A percentile compares a stretch with the other conserved stretches of the same genome.
phyloP scores from a whole-genome alignment of 768 basidiomycete species.

The Amanita fuliginea region DNA sequence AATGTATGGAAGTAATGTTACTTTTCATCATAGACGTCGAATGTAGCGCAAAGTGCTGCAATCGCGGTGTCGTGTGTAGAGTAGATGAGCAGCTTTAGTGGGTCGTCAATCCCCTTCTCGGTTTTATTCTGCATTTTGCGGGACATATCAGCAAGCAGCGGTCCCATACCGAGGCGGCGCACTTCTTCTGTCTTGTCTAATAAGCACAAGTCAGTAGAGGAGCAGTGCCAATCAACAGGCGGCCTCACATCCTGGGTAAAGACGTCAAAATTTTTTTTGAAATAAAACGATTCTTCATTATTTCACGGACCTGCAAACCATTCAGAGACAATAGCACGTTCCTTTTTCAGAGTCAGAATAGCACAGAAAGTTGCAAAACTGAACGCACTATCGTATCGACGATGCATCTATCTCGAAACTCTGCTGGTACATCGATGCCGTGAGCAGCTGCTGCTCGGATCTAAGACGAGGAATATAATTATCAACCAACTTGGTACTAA shows the following conservation, averaged over 20 bases:
- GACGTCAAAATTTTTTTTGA: too few relatives aligned
- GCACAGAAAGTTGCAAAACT: too few relatives aligned
- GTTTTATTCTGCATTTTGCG: slow-evolving; percentile 52
- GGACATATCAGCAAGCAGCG: slow-evolving; percentile 54
- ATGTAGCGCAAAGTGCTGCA: slow-evolving; percentile 49
- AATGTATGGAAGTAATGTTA: slow-evolving; percentile 16
- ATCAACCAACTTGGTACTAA: too few relatives aligned
- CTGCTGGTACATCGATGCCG: slow-evolving; percentile 57
- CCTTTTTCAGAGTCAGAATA: too few relatives aligned
- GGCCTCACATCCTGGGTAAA: too few relatives aligned
- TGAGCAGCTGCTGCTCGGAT: slow-evolving; percentile 53
- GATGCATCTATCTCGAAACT: slow-evolving; percentile 55
- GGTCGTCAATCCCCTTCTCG: slow-evolving; percentile 29
- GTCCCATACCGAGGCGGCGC: slow-evolving; percentile 67
- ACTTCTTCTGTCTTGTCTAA: slow-evolving; percentile 68
- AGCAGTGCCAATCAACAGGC: too few relatives aligned
- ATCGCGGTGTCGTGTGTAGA: slow-evolving; percentile 66
- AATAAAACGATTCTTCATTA: too few relatives aligned
- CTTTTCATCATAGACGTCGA: slow-evolving; percentile 68
- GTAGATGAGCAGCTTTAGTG: slow-evolving; percentile 56
- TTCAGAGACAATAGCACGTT: too few relatives aligned
- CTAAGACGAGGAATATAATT: too few relatives aligned
- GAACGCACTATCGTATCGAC: slow-evolving; percentile 45
- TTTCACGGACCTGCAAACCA: too few relatives aligned
- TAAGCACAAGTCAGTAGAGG: background rate